phyloP scores from a whole-genome alignment of 2,329 filamentous ascomycete genomes.

The Albifimbria verrucaria region DNA sequence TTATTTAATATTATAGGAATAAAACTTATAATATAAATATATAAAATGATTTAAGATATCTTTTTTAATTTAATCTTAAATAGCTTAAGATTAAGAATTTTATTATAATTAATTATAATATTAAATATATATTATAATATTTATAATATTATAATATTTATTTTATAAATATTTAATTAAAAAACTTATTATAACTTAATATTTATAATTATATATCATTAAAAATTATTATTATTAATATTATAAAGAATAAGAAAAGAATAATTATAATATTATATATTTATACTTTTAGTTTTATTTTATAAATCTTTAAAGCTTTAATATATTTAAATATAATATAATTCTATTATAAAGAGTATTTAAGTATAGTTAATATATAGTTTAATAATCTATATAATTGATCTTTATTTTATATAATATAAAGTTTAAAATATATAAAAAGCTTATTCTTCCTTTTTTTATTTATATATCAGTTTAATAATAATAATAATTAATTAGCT shows the following conservation, averaged over 20 bases:
- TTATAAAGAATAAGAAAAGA: not conserved
- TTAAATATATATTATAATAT: not conserved
- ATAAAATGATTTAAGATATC: not conserved
- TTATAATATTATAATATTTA: too few relatives aligned
- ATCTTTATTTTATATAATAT: not conserved
- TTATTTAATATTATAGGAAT: not conserved
- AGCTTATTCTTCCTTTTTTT: not conserved
- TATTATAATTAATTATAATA: conserved; percentile 1
- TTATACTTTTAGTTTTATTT: conserved; percentile 1
- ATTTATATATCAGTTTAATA: too few relatives aligned
- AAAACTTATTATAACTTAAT: not conserved
- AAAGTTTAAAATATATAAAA: too few relatives aligned
- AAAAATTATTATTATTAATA: not conserved
- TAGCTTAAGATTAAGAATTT: not conserved
- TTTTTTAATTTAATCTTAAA: conserved; percentile 1
- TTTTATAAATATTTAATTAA: too few relatives aligned
- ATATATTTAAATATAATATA: too few relatives aligned
- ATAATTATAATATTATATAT: conserved; percentile 1
- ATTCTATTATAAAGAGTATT: too few relatives aligned
- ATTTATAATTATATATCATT: not conserved
- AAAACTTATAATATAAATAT: not conserved
- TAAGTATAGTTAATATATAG: too few relatives aligned
- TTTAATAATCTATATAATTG: not conserved
- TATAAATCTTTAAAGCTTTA: not conserved
- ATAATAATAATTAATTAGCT: too few relatives aligned